Evolutionary conservation across 495 filamentous ascomycete species (phyloP), one percentile per base, ranked within the genome.

Genomic region (Clohesyomyces aquaticus): DNA sequence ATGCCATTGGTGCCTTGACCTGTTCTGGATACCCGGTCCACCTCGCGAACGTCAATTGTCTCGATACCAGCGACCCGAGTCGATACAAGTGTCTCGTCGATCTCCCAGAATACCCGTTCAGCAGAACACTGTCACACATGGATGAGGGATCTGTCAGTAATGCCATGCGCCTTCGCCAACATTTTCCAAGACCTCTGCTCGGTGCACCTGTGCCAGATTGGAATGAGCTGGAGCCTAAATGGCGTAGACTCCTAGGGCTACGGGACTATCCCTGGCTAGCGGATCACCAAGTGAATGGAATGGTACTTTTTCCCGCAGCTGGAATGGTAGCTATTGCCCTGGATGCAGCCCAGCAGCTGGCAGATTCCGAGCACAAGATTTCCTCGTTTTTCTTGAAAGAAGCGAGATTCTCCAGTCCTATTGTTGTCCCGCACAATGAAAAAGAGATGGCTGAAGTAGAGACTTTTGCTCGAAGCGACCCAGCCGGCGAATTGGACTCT

Each of bases 61-160:
- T 52, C 14, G 22, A 47, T 16, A 18, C 12, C 26, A 11, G 16
- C n/a, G n/a, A 59, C 18, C 16, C 18, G 8, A 14, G 32, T 19
- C 16, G 26, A 28, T 21, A 16, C 1, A n/a, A 27, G 21, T n/a
- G 14, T 3, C 55, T 65, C 2, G n/a, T 35, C 29, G 55, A 59
- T 52, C 55, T 65, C 16, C 61, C 61, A 1, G 53, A 46, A 23
- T 65, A 65, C 28, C 38, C 45, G 1, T 63, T 63, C 43, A 38
- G 32, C 21, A 50, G 41, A 26, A 18, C 6, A 4, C 3, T 9
- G 26, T 12, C 18, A 23, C 18, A 11, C 38, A 59, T 54, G 61
- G 0, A 50, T 26, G 61, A 65, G 48, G 38, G 60, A n/a, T 8
- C 26, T 32, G n/a, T 48, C 18, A 46, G 58, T 27, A 53, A 46